phyloP scores from a whole-genome alignment of 768 basidiomycete genomes.

The Termitomyces sp. region DNA sequence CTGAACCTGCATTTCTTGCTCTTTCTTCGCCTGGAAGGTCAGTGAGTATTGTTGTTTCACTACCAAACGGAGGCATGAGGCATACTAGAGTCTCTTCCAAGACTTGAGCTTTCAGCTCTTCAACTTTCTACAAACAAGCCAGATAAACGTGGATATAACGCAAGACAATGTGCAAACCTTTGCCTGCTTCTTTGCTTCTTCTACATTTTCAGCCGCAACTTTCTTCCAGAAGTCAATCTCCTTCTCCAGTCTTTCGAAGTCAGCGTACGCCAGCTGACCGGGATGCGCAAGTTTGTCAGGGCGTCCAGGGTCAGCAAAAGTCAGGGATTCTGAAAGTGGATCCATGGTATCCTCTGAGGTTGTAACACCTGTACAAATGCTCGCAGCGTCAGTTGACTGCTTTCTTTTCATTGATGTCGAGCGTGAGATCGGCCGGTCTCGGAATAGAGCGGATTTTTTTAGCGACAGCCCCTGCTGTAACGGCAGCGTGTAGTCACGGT shows the following conservation, averaged over 20 bases:
- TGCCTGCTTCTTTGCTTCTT: slow-evolving; percentile 44
- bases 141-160: slow-evolving; percentile 1
- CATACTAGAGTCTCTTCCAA: slow-evolving; percentile 32
- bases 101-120: slow-evolving; percentile 44
- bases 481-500: too few species aligned
- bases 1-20: slow-evolving; percentile 38
- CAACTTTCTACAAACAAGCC: slow-evolving; percentile 38
- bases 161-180: slow-evolving; percentile 37
- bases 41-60: neutral
- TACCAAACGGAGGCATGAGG: neutral
- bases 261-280: slow-evolving; percentile 37
- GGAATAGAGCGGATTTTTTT: neutral
- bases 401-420: slow-evolving; percentile 18
- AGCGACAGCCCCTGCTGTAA: too few species aligned
- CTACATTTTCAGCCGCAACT: slow-evolving; percentile 40
- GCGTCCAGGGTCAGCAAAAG: slow-evolving; percentile 3
- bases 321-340: slow-evolving; percentile 1
- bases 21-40: slow-evolving; percentile 34
- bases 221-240: slow-evolving; percentile 55
- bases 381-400: slow-evolving; percentile 15
- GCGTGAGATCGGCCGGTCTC: neutral
- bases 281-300: slow-evolving; percentile 15
- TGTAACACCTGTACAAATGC: slow-evolving; percentile 10
- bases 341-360: slow-evolving; percentile 8
- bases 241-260: slow-evolving; percentile 48